A percentile compares a stretch with the other conserved stretches of the same genome.
phyloP scores from a whole-genome alignment of 164 flowering plant genomes.

The Amborella trichopoda region DNA sequence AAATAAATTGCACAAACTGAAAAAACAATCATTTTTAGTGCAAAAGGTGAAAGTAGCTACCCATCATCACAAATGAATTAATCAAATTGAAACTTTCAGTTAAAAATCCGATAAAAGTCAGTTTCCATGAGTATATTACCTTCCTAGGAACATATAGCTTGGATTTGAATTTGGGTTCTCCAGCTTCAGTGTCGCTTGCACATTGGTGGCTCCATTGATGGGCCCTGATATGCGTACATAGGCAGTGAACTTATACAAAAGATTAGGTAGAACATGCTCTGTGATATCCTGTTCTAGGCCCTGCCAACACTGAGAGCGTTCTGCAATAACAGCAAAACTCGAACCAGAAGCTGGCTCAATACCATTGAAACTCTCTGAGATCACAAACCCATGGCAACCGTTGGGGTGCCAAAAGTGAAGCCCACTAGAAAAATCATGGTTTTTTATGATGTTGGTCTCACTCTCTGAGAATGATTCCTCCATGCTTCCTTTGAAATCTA shows the following conservation, averaged over 20 bases:
- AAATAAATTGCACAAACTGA: too few relatives aligned
- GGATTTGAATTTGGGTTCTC: constrained; percentile 33
- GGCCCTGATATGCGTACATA: constrained; percentile 56
- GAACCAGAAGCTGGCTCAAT: constrained; percentile 16
- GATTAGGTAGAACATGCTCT: constrained; percentile 32
- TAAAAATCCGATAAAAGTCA: too few relatives aligned
- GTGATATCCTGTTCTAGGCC: constrained; percentile 93
- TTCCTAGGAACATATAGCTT: constrained; percentile 43
- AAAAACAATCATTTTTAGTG: too few relatives aligned
- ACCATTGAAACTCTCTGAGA: constrained; percentile 33
- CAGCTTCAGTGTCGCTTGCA: constrained; percentile 63
- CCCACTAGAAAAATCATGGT: constrained; percentile 72
- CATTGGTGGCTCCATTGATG: constrained; percentile 30
- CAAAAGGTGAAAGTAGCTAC: too few relatives aligned
- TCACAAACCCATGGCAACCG: constrained; percentile 53
- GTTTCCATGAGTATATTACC: too few relatives aligned
- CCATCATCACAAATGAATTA: too few relatives aligned
- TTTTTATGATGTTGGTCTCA: constrained; percentile 49
- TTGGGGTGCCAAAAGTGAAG: constrained; percentile 64
- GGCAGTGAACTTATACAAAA: constrained; percentile 48
- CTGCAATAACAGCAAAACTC: constrained; percentile 49
- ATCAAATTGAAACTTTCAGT: too few relatives aligned
- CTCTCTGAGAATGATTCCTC: too few relatives aligned
- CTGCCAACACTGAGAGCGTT: constrained; percentile 73
- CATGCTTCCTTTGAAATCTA: too few relatives aligned